These are phyloP conservation scores for Phaseolus lunatus DNA, from an alignment of 306 rosid species.

Conservation along the genomic window DNA sequence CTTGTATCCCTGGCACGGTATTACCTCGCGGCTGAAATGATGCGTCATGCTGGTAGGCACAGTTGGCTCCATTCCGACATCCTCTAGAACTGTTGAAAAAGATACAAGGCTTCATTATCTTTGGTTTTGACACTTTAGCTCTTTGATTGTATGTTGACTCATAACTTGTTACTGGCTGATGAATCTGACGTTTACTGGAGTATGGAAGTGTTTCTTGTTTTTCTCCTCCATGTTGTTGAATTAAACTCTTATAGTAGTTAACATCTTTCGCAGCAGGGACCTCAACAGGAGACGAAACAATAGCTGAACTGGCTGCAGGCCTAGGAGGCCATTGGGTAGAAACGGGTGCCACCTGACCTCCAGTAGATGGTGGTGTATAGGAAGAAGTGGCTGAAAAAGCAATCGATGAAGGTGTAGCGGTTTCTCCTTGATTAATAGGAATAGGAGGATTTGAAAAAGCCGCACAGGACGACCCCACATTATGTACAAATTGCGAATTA, in stretches of 20 bases:
- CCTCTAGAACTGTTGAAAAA: slow-evolving; percentile 90
- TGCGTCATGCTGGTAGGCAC: slow-evolving; percentile 82
- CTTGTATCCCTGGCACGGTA: slow-evolving; percentile 57
- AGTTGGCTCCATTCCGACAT: slow-evolving; percentile 86
- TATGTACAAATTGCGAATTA: slow-evolving; percentile 47
- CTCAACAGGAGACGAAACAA: slow-evolving; percentile 55
- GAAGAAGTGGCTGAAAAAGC: slow-evolving; percentile 50
- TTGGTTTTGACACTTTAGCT: slow-evolving; percentile 67
- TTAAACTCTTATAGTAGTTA: slow-evolving; percentile 86
- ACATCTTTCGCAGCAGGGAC: slow-evolving; percentile 67
- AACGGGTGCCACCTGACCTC: slow-evolving; percentile 51
- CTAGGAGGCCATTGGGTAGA: slow-evolving; percentile 56
- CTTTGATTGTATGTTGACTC: slow-evolving; percentile 59
- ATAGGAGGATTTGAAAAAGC: slow-evolving; percentile 53
- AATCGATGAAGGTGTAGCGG: slow-evolving; percentile 42
- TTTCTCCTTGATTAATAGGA: slow-evolving; percentile 49
- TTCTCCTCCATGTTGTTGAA: slow-evolving; percentile 96
- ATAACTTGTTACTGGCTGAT: slow-evolving; percentile 57
- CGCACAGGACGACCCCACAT: slow-evolving; percentile 54
- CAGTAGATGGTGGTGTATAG: slow-evolving; percentile 56
- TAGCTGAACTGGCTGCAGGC: slow-evolving; percentile 42
- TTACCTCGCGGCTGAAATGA: slow-evolving; percentile 63
- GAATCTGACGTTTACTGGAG: slow-evolving; percentile 52
- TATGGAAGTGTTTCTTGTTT: slow-evolving; percentile 65
- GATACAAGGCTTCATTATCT: slow-evolving; percentile 92